These are phyloP conservation scores for Meira nashicola DNA, from an alignment of 1,284 basidiomycete species.

Conservation along the genomic window DNA sequence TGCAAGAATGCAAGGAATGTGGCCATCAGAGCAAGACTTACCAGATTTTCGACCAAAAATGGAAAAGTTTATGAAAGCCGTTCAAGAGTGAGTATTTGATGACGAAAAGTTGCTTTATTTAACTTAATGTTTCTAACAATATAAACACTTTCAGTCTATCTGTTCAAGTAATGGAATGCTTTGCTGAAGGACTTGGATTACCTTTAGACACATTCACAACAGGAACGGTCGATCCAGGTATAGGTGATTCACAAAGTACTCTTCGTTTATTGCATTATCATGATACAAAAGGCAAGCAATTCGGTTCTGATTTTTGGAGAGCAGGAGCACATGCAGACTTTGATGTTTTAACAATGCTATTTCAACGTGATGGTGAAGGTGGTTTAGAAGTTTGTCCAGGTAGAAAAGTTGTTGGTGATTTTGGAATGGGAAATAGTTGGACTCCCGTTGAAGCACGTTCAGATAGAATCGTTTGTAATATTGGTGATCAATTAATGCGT, in stretches of 20 bases:
- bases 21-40: slow-evolving; percentile 61
- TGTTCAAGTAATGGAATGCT: slow-evolving; percentile 56
- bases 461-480: slow-evolving; percentile 62
- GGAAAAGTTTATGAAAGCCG: slow-evolving; percentile 59
- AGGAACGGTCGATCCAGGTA: slow-evolving; percentile 31
- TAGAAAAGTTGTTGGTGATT: slow-evolving; percentile 57
- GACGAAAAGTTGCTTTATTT: neutral
- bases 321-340: slow-evolving; percentile 64
- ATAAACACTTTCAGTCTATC: slow-evolving; percentile 54
- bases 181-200: slow-evolving; percentile 57
- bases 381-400: slow-evolving; percentile 60
- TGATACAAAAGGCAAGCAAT: slow-evolving; percentile 51
- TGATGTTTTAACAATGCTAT: slow-evolving; percentile 60
- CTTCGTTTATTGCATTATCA: slow-evolving; percentile 63
- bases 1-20: slow-evolving; percentile 55
- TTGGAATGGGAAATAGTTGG: slow-evolving; percentile 58
- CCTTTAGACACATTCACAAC: slow-evolving; percentile 54
- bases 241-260: slow-evolving; percentile 58
- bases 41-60: slow-evolving; percentile 61
- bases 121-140: neutral
- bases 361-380: slow-evolving; percentile 61
- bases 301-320: slow-evolving; percentile 54
- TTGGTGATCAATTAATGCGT: slow-evolving; percentile 63
- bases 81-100: slow-evolving; percentile 49
- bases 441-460: slow-evolving; percentile 56